Percentiles rank a stretch among this genome's conserved stretches.
Evolutionary conservation across 441 rosid genomes (phyloP).

Genomic region (Kokia cookei): DNA sequence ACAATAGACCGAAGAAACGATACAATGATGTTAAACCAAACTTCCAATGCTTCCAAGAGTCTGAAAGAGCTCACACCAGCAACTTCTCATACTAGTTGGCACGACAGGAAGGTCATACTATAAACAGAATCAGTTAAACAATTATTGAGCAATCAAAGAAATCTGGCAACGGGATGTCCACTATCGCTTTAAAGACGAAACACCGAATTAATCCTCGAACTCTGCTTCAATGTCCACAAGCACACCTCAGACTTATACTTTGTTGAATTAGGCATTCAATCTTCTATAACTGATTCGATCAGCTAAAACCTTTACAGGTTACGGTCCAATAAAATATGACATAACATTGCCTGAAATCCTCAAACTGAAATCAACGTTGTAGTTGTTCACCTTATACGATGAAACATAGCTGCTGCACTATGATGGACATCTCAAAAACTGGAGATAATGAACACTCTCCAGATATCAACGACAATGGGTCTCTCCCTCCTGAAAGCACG

Average conservation of each 20-base stretch:
- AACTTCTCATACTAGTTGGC: constrained; percentile 7
- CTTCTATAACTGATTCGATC: background rate
- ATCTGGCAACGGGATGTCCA: constrained; percentile 6
- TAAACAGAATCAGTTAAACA: constrained; percentile 25
- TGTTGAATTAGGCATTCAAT: background rate
- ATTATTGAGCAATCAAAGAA: constrained; percentile 9
- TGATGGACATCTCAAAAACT: background rate
- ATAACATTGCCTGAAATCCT: background rate
- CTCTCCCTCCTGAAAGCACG: background rate
- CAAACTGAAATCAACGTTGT: background rate
- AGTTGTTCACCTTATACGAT: background rate
- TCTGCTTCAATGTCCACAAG: background rate
- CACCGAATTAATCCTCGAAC: background rate
- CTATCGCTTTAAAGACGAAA: background rate
- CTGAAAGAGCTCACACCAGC: background rate
- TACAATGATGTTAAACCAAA: background rate
- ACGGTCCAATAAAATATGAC: background rate
- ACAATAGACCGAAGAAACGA: background rate
- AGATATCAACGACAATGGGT: background rate
- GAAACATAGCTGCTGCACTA: background rate
- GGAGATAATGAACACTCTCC: background rate
- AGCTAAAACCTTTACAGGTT: background rate
- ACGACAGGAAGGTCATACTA: constrained; percentile 13
- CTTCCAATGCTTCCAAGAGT: background rate
- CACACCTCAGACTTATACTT: background rate